These are phyloP conservation scores for Teunomyces atbi DNA, from an alignment of 805 yeast species.

Conservation along the genomic window DNA sequence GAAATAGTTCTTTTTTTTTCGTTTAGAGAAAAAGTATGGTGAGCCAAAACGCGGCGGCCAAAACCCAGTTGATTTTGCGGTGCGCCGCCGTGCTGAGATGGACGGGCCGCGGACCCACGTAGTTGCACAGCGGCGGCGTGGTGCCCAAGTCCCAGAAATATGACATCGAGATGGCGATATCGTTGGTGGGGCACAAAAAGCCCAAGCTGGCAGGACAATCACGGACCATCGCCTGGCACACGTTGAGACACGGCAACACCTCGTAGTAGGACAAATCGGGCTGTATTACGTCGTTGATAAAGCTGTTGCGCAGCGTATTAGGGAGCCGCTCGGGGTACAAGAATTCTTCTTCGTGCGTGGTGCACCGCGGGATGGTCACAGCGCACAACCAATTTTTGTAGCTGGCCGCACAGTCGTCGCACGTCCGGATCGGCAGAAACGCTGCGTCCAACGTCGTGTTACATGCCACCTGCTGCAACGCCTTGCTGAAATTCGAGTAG, in stretches of 20 bases:
- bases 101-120: constrained; percentile 24
- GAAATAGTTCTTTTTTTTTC: background rate
- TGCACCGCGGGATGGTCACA: constrained; percentile 83
- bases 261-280: constrained; percentile 69
- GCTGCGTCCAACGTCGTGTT: constrained; percentile 61
- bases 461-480: constrained; percentile 76
- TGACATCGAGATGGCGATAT: constrained; percentile 34
- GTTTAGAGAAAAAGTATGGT: background rate
- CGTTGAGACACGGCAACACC: constrained; percentile 79
- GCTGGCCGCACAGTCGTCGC: constrained; percentile 67
- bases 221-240: constrained; percentile 74
- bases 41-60: constrained; percentile 8
- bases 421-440: constrained; percentile 72
- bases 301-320: constrained; percentile 57
- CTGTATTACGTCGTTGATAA: constrained; percentile 49
- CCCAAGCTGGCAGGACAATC: constrained; percentile 80
- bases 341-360: constrained; percentile 43
- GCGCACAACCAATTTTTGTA: constrained; percentile 90
- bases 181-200: constrained; percentile 65
- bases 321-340: constrained; percentile 48
- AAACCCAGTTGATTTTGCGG: constrained; percentile 14
- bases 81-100: constrained; percentile 9
- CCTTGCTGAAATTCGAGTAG: constrained; percentile 68
- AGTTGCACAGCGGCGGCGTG: constrained; percentile 34
- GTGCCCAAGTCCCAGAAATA: constrained; percentile 41